Base-by-base conservation (phyloP, 1,139 yeast genomes). In the Kurtzmaniella quercitrusa region DNA sequence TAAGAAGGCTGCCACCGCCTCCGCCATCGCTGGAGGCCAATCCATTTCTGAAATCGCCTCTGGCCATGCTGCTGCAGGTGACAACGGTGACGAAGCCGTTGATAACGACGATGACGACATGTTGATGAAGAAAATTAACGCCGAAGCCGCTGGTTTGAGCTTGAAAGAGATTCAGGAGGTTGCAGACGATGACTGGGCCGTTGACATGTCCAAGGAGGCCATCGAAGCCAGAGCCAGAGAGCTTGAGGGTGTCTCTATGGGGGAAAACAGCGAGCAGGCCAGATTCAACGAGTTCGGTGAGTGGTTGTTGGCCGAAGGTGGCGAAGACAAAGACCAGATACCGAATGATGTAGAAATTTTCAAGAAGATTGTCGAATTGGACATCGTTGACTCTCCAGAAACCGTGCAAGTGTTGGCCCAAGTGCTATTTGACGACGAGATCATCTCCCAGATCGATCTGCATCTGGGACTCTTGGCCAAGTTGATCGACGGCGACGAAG, bases 201-300 rank as follows among this genome's bases (percentile, higher is more conserved):
- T 91, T 43, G 99, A 93, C 64, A 87, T 93, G 81, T 87, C 96
- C 43, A 95, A 87, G 62, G 98, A 90, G 66, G 98, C 98, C 44
- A 89, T 94, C 55, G 85, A 87, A 60, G 90, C 88, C 38, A 87
- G 99, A 69, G 96, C 96, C 45, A 75, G 82, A 58, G 95, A 86
- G 61, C 75, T 91, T 52, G 95, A 90, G 66, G 84, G 80, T 39
- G 57, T 79, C 50, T 60, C 67, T 37, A 65, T 79, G 60, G 44
- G 44, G 1, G 46, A 43, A 41, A 66, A 66, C 39, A 68, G 65
- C 44, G 65, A 65, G 42, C 63, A 73, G 47, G 78, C 74, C 44
- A 73, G 77, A 54, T 75, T 74, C 55, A 87, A 85, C 51, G 82
- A 85, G 58, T 85, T 88, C 50, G 99, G 98, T 58, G 91, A 85